These are phyloP conservation scores for Fusarium globosum DNA, from an alignment of 2,329 filamentous ascomycete species.

Conservation along the genomic window DNA sequence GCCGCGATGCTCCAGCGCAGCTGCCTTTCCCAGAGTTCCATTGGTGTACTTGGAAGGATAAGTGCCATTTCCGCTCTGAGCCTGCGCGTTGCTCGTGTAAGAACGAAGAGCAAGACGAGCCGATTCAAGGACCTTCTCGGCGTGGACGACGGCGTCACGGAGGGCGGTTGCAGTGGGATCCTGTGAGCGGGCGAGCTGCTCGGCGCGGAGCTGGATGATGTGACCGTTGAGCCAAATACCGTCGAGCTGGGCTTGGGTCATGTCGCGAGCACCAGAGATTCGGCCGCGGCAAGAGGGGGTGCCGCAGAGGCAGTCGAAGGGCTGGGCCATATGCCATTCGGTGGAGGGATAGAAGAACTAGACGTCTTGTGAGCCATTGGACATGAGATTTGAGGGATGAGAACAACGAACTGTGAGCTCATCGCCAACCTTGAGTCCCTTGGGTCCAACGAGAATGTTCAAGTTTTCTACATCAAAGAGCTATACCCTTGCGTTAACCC, in stretches of 20 bases:
- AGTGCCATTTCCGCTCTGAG: slow-evolving; percentile 32
- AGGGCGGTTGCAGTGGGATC: slow-evolving; percentile 58
- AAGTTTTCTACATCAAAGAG: slow-evolving; percentile 70
- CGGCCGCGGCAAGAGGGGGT: slow-evolving; percentile 67
- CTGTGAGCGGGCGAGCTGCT: slow-evolving; percentile 45
- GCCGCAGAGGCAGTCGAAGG: slow-evolving; percentile 74
- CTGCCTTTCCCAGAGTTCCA: slow-evolving; percentile 41
- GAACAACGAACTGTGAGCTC: slow-evolving; percentile 63
- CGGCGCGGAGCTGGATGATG: slow-evolving; percentile 66
- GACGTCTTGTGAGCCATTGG: neutral
- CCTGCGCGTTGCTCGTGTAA: slow-evolving; percentile 45
- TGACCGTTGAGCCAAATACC: slow-evolving; percentile 72
- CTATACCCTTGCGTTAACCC: slow-evolving; percentile 49
- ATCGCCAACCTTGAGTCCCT: slow-evolving; percentile 65
- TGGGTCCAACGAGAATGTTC: slow-evolving; percentile 67
- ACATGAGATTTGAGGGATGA: too few species aligned
- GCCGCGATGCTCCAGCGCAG: slow-evolving; percentile 52
- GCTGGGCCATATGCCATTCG: slow-evolving; percentile 79
- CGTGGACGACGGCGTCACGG: slow-evolving; percentile 56
- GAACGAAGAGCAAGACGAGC: slow-evolving; percentile 56
- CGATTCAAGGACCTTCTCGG: slow-evolving; percentile 60
- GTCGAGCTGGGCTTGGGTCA: slow-evolving; percentile 64
- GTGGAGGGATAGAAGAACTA: slow-evolving; percentile 81
- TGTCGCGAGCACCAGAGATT: slow-evolving; percentile 72
- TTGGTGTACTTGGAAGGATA: slow-evolving; percentile 33